Percentiles rank a stretch among this genome's conserved stretches.
phyloP scores from a whole-genome alignment of 192 early-diverging fungal species.

The Dissophora ornata region DNA sequence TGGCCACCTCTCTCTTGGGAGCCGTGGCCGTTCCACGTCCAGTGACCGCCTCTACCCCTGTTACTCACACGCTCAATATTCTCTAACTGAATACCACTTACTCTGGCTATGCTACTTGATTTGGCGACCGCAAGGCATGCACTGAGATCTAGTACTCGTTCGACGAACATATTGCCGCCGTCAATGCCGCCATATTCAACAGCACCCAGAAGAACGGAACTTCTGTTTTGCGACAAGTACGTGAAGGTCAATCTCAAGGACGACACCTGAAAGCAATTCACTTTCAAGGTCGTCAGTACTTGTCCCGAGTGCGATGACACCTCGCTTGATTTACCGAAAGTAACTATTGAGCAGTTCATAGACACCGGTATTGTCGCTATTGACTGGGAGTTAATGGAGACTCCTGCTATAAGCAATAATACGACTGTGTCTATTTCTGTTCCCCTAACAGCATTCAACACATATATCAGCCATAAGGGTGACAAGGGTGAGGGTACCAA shows the following conservation, averaged over 20 bases:
- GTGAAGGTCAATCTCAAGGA: constrained; percentile 20
- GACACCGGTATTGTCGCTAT: not conserved
- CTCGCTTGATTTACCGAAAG: constrained; percentile 21
- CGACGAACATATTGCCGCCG: constrained; percentile 28
- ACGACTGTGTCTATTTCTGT: too few relatives aligned
- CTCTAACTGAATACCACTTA: constrained; percentile 11
- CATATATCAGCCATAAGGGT: not conserved
- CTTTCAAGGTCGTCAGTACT: constrained; percentile 33
- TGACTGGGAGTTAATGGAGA: constrained; percentile 29
- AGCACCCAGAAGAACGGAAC: not conserved
- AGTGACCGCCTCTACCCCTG: constrained; percentile 1
- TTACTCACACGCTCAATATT: not conserved
- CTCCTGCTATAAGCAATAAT: not conserved
- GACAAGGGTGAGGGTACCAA: not conserved
- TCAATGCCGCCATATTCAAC: constrained; percentile 25
- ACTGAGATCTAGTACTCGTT: constrained; percentile 33
- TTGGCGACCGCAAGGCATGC: constrained; percentile 20
- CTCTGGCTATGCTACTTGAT: constrained; percentile 17
- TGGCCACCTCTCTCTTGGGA: constrained; percentile 23
- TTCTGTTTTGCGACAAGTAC: constrained; percentile 31
- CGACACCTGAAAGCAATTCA: constrained; percentile 8
- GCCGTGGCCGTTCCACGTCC: constrained; percentile 20
- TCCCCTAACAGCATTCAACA: too few relatives aligned
- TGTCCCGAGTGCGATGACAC: constrained; percentile 22
- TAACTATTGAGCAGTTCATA: constrained; percentile 12